phyloP scores from a whole-genome alignment of 1,139 yeast species.

The Nadsonia starkeyi-henricii region DNA sequence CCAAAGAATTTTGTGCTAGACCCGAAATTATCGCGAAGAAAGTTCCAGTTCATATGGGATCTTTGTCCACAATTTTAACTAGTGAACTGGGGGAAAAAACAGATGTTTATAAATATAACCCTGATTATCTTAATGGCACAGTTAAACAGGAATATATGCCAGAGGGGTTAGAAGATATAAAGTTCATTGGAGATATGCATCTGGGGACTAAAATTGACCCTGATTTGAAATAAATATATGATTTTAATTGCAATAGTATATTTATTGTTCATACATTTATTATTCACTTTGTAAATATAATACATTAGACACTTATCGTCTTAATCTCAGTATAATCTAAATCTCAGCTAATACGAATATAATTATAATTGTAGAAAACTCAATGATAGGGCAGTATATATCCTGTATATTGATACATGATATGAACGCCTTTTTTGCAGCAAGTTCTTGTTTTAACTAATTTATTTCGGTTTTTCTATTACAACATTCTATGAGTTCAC shows the following conservation, averaged over 20 bases:
- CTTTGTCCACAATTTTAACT: conserved; percentile 91
- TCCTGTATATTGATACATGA: too few species aligned
- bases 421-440: too few species aligned
- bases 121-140: conserved; percentile 55
- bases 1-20: conserved; percentile 44
- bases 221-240: conserved; percentile 7
- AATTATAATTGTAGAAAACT: too few species aligned
- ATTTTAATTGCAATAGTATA: background rate
- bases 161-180: conserved; percentile 16
- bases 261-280: too few species aligned
- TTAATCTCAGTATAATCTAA: background rate
- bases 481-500: too few species aligned
- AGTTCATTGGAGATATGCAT: conserved; percentile 31
- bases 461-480: too few species aligned
- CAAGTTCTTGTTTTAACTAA: too few species aligned
- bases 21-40: conserved; percentile 41
- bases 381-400: too few species aligned
- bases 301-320: background rate
- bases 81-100: conserved; percentile 73
- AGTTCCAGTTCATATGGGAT: conserved; percentile 51
- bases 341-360: too few species aligned
- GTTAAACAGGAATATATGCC: conserved; percentile 46
- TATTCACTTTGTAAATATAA: background rate
- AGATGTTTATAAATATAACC: conserved; percentile 69
- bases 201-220: conserved; percentile 18